Evolutionary conservation across 2,329 filamentous ascomycete species (phyloP).

Genomic region (Alternaria brassicae): DNA sequence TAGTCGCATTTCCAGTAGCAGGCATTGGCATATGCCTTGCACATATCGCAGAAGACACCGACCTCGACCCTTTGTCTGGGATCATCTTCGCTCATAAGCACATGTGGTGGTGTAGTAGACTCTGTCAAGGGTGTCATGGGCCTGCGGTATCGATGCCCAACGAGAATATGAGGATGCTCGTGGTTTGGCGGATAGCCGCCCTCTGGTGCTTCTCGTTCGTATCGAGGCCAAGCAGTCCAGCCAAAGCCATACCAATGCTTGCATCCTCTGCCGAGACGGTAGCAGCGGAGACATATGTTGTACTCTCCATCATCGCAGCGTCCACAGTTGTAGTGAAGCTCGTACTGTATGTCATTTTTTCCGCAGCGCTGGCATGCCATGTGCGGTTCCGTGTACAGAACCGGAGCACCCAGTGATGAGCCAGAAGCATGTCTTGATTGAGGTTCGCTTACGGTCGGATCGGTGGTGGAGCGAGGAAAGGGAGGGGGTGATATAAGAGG

Average conservation of each 20-base stretch:
- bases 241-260: conserved; percentile 90
- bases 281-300: conserved; percentile 83
- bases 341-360: conserved; percentile 78
- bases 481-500: conserved; percentile 30
- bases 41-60: conserved; percentile 84
- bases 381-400: conserved; percentile 71
- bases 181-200: conserved; percentile 51
- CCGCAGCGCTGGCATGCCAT: conserved; percentile 76
- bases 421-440: conserved; percentile 28
- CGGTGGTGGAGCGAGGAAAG: conserved; percentile 41
- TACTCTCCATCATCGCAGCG: conserved; percentile 74
- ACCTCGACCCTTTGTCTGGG: conserved; percentile 72
- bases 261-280: conserved; percentile 78
- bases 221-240: conserved; percentile 71
- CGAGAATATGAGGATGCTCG: conserved; percentile 62
- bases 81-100: conserved; percentile 67
- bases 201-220: conserved; percentile 58
- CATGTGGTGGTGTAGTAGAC: conserved; percentile 29
- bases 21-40: conserved; percentile 74
- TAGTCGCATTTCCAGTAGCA: conserved; percentile 89
- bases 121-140: conserved; percentile 34
- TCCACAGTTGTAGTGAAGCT: conserved; percentile 82
- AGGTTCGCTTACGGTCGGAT: conserved; percentile 29
- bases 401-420: conserved; percentile 25
- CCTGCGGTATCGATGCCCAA: conserved; percentile 54